Evolutionary conservation across 106 monocot species (phyloP), one percentile per base, ranked within the genome.

Genomic region (Narthecium ossifragum): DNA sequence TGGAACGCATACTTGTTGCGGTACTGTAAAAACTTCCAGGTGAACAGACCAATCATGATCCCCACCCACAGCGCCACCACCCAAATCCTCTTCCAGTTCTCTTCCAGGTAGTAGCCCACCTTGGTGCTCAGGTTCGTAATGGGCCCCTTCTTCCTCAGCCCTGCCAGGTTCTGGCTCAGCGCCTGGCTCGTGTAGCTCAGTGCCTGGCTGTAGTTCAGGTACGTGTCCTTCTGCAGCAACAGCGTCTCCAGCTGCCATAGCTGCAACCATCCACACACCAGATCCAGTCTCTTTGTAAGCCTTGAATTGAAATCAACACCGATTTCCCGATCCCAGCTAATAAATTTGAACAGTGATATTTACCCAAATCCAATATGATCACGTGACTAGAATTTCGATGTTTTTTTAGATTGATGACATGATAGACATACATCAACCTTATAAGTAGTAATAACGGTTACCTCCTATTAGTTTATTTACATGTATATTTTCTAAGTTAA

Each of bases 11-110:
- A 81, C 27, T 67, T 39, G 18, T 63, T 68, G 29, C 70, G 68
- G 38, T 93, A 93, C 88, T 93, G 82, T 15, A 93, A 40, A 70
- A 93, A 93, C 46, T 93, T 93, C 92, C 92, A 93, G 4, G 70
- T 34, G 66, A 93, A 85, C n/a, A 93, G 64, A 0, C 57, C 92
- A 0, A 59, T 59, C 88, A 85, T 85, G 7, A 79, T 34, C 6
- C 26, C 67, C 7, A 85, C 28, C 92, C 92, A 93, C 18, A 93
- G 62, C 6, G 59, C 81, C 14, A 93, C 50, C 26, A 88, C 76
- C 81, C 85, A 93, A 17, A 93, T 8, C 1, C 88, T 53, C 57
- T 78, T 84, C 88, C 92, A 88, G 74, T 93, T 85, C 53, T 93
- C 92, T 31, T 82, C 85, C 23, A 93, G 22, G 63, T 69, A 85